Conservation (phyloP, 805 yeast species). For the Hyphopichia homilentoma region DNA sequence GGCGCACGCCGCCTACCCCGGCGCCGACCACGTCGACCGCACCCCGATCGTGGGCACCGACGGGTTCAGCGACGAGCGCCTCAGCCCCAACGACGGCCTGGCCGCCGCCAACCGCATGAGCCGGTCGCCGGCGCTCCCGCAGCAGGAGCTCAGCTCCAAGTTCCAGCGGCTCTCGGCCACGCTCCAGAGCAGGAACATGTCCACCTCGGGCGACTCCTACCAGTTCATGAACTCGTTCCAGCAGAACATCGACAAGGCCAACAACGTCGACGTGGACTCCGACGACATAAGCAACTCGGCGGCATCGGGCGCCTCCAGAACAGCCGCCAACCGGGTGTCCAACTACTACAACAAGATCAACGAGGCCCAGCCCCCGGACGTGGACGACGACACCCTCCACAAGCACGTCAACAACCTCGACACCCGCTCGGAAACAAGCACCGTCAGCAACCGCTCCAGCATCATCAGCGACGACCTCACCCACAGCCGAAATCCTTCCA, state of each 20-base stretch:
- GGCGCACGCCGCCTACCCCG: conserved; percentile 4
- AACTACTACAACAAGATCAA: conserved; percentile 31
- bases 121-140: conserved; percentile 19
- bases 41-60: conserved; percentile 23
- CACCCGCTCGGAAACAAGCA: conserved; percentile 15
- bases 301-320: no score
- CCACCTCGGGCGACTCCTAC: conserved; percentile 37
- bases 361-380: conserved; percentile 12
- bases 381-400: conserved; percentile 6
- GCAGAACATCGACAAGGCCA: conserved; percentile 31
- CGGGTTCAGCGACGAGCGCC: background rate
- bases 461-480: conserved; percentile 12
- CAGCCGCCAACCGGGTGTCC: conserved; percentile 18
- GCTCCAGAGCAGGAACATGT: conserved; percentile 23
- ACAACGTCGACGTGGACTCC: conserved; percentile 7
- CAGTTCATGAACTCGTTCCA: conserved; percentile 36
- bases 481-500: background rate
- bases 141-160: conserved; percentile 28
- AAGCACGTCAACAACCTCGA: conserved; percentile 6
- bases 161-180: conserved; percentile 37
- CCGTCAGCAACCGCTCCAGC: conserved; percentile 24
- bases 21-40: conserved; percentile 16
- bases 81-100: background rate
- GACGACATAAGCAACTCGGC: background rate
- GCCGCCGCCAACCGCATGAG: background rate